phyloP scores from a whole-genome alignment of 768 basidiomycete genomes.

The Cystobasidium tubakii region DNA sequence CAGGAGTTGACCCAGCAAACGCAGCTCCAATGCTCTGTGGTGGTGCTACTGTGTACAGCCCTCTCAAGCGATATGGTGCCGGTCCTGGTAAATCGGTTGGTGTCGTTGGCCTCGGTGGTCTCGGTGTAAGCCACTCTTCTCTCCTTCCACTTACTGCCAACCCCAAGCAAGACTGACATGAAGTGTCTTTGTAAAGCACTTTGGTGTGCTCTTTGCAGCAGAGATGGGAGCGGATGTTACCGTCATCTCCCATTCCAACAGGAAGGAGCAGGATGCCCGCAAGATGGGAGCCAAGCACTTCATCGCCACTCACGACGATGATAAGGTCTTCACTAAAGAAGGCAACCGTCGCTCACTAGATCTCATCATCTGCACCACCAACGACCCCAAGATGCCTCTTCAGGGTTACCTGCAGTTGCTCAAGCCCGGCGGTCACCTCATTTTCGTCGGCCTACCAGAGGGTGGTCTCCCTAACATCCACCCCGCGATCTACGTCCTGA shows the following conservation, averaged over 20 bases:
- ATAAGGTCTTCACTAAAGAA: slow-evolving; percentile 45
- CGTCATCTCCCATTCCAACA: slow-evolving; percentile 56
- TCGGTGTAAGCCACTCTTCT: slow-evolving; percentile 43
- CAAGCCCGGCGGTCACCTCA: slow-evolving; percentile 56
- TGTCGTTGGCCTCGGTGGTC: slow-evolving; percentile 62
- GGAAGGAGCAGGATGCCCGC: slow-evolving; percentile 58
- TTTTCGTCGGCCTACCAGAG: slow-evolving; percentile 60
- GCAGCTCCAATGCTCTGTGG: slow-evolving; percentile 64
- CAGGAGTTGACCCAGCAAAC: slow-evolving; percentile 53
- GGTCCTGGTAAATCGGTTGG: slow-evolving; percentile 58
- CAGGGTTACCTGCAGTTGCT: slow-evolving; percentile 58
- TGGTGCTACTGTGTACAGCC: slow-evolving; percentile 62
- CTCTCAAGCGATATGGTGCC: slow-evolving; percentile 60
- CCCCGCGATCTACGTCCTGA: slow-evolving; percentile 39
- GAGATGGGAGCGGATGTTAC: slow-evolving; percentile 57
- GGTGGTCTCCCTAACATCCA: slow-evolving; percentile 42
- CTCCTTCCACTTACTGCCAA: background rate
- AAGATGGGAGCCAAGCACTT: slow-evolving; percentile 58
- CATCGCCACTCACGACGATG: slow-evolving; percentile 52
- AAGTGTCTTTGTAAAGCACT: slow-evolving; percentile 22
- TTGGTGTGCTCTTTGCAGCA: slow-evolving; percentile 53
- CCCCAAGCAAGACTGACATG: slow-evolving; percentile 46
- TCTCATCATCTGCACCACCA: slow-evolving; percentile 52
- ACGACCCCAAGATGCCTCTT: slow-evolving; percentile 51
- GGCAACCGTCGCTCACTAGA: slow-evolving; percentile 50